Conservation (phyloP, 2,329 filamentous ascomycete genomes). For the Ascochyta lentis region DNA sequence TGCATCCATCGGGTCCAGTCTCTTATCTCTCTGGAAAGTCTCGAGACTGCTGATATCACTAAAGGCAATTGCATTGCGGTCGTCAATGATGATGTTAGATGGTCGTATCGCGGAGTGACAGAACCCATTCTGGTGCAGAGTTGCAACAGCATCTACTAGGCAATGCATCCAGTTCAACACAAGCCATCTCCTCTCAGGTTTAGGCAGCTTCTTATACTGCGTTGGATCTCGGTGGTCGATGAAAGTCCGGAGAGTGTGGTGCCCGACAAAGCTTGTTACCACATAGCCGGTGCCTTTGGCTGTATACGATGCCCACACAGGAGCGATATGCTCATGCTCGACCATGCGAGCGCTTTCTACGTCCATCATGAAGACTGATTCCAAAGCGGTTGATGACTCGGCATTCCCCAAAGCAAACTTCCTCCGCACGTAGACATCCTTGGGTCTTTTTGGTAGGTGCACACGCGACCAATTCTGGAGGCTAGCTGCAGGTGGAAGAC, state of each 20-base stretch:
- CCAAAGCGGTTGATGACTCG: slow-evolving; percentile 39
- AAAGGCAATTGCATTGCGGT: slow-evolving; percentile 70
- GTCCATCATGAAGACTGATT: slow-evolving; percentile 65
- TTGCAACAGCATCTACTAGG: slow-evolving; percentile 71
- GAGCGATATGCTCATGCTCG: slow-evolving; percentile 73
- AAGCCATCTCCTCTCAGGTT: slow-evolving; percentile 64
- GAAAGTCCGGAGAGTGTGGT: slow-evolving; percentile 72
- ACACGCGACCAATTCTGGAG: slow-evolving; percentile 65
- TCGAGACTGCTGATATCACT: slow-evolving; percentile 63
- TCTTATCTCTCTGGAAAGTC: slow-evolving; percentile 60
- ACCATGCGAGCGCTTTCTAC: slow-evolving; percentile 65
- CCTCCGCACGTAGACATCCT: slow-evolving; percentile 64
- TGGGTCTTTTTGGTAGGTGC: slow-evolving; percentile 67
- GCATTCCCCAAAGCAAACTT: slow-evolving; percentile 60
- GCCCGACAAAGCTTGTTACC: slow-evolving; percentile 70
- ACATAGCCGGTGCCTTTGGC: slow-evolving; percentile 69
- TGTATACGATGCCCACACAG: slow-evolving; percentile 74
- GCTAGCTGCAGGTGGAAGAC: slow-evolving; percentile 55
- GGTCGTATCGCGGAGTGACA: slow-evolving; percentile 74
- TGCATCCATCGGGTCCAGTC: slow-evolving; percentile 68
- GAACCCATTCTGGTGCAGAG: slow-evolving; percentile 68
- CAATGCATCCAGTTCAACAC: slow-evolving; percentile 79
- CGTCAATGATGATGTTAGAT: slow-evolving; percentile 71
- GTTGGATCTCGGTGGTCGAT: slow-evolving; percentile 66
- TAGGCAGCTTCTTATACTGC: slow-evolving; percentile 67